A percentile compares a stretch with the other conserved stretches of the same genome.
phyloP scores from a whole-genome alignment of 768 basidiomycete genomes.

The Macrolepiota fuliginosa region DNA sequence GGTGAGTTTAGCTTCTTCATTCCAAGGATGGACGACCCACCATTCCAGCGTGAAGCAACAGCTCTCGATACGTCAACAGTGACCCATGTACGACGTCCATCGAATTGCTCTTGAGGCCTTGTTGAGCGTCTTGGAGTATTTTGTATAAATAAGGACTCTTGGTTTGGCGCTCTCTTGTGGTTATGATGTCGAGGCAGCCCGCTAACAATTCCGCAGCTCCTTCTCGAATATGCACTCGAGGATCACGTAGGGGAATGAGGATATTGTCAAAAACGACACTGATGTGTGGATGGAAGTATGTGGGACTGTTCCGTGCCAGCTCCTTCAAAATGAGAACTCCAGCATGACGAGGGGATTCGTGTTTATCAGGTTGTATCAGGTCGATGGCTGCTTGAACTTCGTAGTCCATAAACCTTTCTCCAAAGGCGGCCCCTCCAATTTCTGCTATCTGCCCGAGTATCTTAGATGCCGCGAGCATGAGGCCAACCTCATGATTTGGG shows the following conservation, averaged over 20 bases:
- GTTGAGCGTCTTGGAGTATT: slow-evolving; percentile 88
- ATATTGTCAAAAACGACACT: slow-evolving; percentile 90
- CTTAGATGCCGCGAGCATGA: slow-evolving; percentile 95
- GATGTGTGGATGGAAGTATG: slow-evolving; percentile 86
- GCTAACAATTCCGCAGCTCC: slow-evolving; percentile 93
- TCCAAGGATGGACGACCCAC: slow-evolving; percentile 45
- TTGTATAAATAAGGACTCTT: slow-evolving; percentile 67
- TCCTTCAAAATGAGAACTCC: slow-evolving; percentile 94
- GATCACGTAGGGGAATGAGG: slow-evolving; percentile 84
- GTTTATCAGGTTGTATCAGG: slow-evolving; percentile 73
- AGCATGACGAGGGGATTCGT: slow-evolving; percentile 86
- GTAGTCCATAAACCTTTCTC: slow-evolving; percentile 86
- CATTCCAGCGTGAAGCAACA: slow-evolving; percentile 92
- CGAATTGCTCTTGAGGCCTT: slow-evolving; percentile 72
- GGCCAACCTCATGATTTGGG: slow-evolving; percentile 85
- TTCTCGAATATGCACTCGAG: slow-evolving; percentile 87
- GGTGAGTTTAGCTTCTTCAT: not conserved
- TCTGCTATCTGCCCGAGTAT: slow-evolving; percentile 85
- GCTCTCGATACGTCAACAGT: slow-evolving; percentile 85
- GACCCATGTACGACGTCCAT: slow-evolving; percentile 94
- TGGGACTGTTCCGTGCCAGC: slow-evolving; percentile 84
- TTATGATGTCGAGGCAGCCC: slow-evolving; percentile 86
- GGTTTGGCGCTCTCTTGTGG: slow-evolving; percentile 64
- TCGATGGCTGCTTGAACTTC: slow-evolving; percentile 86
- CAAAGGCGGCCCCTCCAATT: slow-evolving; percentile 79